Evolutionary conservation across 2,329 filamentous ascomycete genomes (phyloP).

Genomic region (Cladophialophora chaetospira): DNA sequence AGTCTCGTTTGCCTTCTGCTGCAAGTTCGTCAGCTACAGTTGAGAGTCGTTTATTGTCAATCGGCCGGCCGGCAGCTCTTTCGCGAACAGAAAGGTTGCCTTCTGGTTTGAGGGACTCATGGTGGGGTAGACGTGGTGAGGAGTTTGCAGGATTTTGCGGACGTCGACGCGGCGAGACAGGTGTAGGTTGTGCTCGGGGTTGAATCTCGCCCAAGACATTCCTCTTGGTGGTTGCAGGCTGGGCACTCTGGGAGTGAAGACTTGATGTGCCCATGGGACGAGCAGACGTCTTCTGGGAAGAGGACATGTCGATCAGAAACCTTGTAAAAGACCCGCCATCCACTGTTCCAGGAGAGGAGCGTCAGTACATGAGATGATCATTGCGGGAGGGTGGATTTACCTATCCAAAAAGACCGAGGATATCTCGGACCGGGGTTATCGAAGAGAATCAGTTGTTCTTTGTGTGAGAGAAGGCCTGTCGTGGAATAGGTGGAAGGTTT

Average conservation of each 20-base stretch:
- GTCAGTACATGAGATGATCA: neutral
- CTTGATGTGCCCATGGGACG: neutral
- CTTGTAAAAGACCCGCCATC: neutral
- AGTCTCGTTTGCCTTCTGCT: conserved; percentile 53
- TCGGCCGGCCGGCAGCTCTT: conserved; percentile 12
- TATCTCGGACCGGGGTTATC: neutral
- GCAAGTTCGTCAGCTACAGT: conserved; percentile 52
- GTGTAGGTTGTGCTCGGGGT: conserved; percentile 19
- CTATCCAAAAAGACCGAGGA: neutral
- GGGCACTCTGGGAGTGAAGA: conserved; percentile 10
- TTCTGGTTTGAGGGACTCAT: conserved; percentile 36
- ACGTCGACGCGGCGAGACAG: conserved; percentile 8
- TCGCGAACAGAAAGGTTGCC: conserved; percentile 29
- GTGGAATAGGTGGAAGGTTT: neutral
- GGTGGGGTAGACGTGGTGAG: conserved; percentile 30
- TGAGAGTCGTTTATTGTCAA: conserved; percentile 57
- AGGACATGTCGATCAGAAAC: conserved; percentile 15
- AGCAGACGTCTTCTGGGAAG: conserved; percentile 13
- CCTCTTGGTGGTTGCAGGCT: conserved; percentile 17
- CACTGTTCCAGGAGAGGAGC: neutral
- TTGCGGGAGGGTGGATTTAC: neutral
- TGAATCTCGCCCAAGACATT: conserved; percentile 30
- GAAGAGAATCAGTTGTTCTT: neutral
- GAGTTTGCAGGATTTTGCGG: conserved; percentile 9
- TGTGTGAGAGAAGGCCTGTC: neutral